phyloP scores from a whole-genome alignment of 768 basidiomycete genomes.

The Lentinula lateritia region DNA sequence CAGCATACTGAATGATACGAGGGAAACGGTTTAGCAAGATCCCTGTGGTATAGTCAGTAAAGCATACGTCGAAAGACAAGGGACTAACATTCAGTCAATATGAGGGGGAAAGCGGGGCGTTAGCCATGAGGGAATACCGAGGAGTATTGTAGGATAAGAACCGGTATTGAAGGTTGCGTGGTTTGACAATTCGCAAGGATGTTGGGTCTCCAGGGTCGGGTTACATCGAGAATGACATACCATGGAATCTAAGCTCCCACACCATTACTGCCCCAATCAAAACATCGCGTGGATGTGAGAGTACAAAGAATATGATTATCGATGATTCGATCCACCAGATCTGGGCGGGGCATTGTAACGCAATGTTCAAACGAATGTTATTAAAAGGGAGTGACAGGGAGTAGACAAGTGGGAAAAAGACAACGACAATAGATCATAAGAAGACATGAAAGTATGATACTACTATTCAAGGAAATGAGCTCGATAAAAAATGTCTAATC shows the following conservation, averaged over 20 bases:
- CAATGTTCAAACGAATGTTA: slow-evolving; percentile 2
- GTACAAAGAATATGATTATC: not conserved
- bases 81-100: not conserved
- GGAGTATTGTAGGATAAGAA: not conserved
- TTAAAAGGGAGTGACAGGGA: slow-evolving; percentile 1
- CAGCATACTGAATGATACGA: not conserved
- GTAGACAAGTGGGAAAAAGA: not conserved
- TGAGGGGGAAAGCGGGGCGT: not conserved
- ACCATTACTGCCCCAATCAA: not conserved
- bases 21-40: not conserved
- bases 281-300: not conserved
- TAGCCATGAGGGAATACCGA: not conserved
- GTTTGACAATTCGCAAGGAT: not conserved
- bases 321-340: not conserved
- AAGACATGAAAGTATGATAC: not conserved
- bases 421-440: not conserved
- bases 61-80: not conserved
- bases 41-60: not conserved
- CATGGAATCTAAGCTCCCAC: not conserved
- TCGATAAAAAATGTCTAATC: not conserved
- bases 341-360: too few relatives aligned
- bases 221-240: not conserved
- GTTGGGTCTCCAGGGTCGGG: not conserved
- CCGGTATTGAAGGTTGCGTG: not conserved
- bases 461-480: not conserved